A percentile compares a stretch with the other conserved stretches of the same genome.
Evolutionary conservation across 176 grass and related monocot species (phyloP).

Genomic region (Chloris gayana): DNA sequence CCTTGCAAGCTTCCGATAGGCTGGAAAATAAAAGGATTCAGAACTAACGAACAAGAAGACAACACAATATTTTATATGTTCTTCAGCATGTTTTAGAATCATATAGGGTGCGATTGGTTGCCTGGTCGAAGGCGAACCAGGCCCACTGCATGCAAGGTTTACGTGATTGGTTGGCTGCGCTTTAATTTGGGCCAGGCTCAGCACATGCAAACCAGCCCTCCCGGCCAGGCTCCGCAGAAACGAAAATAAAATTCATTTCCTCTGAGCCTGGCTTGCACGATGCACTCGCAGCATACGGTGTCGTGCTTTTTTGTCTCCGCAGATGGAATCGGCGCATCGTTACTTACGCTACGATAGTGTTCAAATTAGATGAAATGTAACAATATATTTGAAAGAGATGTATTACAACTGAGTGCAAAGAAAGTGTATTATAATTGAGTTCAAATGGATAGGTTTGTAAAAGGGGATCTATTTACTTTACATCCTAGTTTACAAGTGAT

Average conservation of each 20-base stretch:
- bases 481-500: constrained; percentile 18
- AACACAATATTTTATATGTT: neutral
- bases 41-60: constrained; percentile 8
- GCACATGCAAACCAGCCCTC: too few relatives aligned
- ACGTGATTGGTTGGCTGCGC: too few relatives aligned
- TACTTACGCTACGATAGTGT: neutral
- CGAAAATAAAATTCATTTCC: too few relatives aligned
- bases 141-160: too few relatives aligned
- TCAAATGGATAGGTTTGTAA: neutral
- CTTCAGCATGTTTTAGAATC: neutral
- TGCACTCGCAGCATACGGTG: too few relatives aligned
- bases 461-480: neutral
- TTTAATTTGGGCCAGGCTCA: too few relatives aligned
- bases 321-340: too few relatives aligned
- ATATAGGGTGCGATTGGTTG: too few relatives aligned
- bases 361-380: constrained; percentile 26
- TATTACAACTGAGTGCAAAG: constrained; percentile 14
- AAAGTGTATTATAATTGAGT: neutral
- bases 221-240: too few relatives aligned
- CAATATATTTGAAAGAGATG: constrained; percentile 10
- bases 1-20: constrained; percentile 92
- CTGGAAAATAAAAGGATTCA: constrained; percentile 55
- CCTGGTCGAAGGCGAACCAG: too few relatives aligned
- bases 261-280: too few relatives aligned
- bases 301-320: too few relatives aligned